Conservation (phyloP, 2,329 filamentous ascomycete genomes). For the Fusarium abutilonis region DNA sequence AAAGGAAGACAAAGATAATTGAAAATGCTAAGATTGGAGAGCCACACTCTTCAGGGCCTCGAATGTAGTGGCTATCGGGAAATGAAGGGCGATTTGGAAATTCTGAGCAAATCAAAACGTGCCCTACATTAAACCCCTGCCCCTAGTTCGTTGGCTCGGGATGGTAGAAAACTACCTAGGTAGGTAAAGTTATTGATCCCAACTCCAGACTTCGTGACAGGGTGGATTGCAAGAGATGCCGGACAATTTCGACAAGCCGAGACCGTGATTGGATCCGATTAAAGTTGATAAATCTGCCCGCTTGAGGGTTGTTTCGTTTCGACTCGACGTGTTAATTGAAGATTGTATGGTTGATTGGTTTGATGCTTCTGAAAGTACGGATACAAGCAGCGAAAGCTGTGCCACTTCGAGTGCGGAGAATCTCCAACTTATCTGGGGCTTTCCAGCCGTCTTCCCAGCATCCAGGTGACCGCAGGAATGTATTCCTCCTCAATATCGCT, state of each 20-base stretch:
- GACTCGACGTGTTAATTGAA: slow-evolving; percentile 28
- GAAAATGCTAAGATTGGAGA: slow-evolving; percentile 1
- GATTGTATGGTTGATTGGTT: slow-evolving; percentile 3
- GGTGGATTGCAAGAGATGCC: slow-evolving; percentile 19
- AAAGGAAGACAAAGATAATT: not conserved
- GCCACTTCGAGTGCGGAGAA: slow-evolving; percentile 4
- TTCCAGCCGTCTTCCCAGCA: slow-evolving; percentile 9
- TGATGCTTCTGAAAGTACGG: not conserved
- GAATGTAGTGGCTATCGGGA: slow-evolving; percentile 26
- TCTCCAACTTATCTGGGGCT: slow-evolving; percentile 34
- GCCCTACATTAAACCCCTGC: not conserved
- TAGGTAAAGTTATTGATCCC: not conserved
- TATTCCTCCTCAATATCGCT: slow-evolving; percentile 2
- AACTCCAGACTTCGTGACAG: slow-evolving; percentile 11
- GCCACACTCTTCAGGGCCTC: slow-evolving; percentile 1
- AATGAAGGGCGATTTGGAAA: slow-evolving; percentile 39
- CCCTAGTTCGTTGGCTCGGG: slow-evolving; percentile 31
- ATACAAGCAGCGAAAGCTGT: slow-evolving; percentile 13
- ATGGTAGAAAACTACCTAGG: not conserved
- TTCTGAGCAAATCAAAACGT: slow-evolving; percentile 22
- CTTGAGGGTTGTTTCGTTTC: slow-evolving; percentile 39
- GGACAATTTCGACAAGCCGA: slow-evolving; percentile 17
- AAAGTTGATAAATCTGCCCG: not conserved
- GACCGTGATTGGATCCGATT: slow-evolving; percentile 30
- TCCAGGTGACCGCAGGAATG: slow-evolving; percentile 37